Evolutionary conservation across 768 basidiomycete species (phyloP).

Genomic region (Cystofilobasidium capitatum): DNA sequence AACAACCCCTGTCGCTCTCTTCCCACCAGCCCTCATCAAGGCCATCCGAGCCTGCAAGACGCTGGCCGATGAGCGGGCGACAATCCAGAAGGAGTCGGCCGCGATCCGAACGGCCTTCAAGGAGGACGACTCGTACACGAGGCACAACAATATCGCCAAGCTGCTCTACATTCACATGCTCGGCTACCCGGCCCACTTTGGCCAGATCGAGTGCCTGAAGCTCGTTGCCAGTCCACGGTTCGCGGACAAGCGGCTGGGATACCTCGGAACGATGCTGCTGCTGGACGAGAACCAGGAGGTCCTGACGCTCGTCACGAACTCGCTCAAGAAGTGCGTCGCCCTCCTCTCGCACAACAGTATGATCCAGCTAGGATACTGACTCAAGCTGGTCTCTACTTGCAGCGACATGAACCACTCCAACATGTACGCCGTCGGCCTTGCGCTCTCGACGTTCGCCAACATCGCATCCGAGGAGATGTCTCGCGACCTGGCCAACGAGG

Average conservation of each 20-base stretch:
- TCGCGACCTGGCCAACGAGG: constrained; percentile 91
- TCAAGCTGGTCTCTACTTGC: not conserved
- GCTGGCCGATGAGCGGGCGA: constrained; percentile 90
- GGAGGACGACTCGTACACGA: constrained; percentile 88
- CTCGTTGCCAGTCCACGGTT: constrained; percentile 84
- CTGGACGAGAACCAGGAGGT: constrained; percentile 98
- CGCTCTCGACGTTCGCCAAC: constrained; percentile 95
- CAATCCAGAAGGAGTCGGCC: constrained; percentile 95
- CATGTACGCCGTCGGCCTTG: constrained; percentile 96
- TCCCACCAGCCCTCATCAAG: constrained; percentile 75
- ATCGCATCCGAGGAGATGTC: constrained; percentile 99
- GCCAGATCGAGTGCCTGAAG: constrained; percentile 71
- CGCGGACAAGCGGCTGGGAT: constrained; percentile 90
- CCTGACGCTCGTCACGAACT: constrained; percentile 92
- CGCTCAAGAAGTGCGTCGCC: constrained; percentile 87
- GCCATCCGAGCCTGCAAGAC: constrained; percentile 98
- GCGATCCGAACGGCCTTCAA: constrained; percentile 94
- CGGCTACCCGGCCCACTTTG: constrained; percentile 96
- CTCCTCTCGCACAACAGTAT: constrained; percentile 14
- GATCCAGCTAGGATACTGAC: not conserved
- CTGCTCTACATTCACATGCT: constrained; percentile 98
- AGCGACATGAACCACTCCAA: constrained; percentile 99
- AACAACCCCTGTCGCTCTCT: too few relatives aligned
- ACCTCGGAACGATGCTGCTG: constrained; percentile 93
- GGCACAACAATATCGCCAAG: constrained; percentile 96